Conservation (phyloP, 306 rosid species). For the Vigna reflexopilosa region DNA sequence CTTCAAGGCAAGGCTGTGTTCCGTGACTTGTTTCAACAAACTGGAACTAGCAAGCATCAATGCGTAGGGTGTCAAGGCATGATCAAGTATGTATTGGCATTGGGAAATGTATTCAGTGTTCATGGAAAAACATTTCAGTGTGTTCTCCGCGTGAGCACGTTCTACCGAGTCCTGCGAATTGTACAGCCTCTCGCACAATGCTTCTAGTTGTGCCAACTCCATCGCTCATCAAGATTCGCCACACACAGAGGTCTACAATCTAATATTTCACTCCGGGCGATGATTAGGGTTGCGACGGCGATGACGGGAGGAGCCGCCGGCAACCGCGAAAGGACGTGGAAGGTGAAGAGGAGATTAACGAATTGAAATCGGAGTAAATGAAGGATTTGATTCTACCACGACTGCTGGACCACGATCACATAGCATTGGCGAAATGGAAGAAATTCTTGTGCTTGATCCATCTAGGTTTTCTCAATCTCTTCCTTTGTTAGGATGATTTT, state of each 20-base stretch:
- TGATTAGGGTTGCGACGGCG: constrained; percentile 24
- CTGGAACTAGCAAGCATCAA: constrained; percentile 70
- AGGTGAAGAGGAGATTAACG: constrained; percentile 12
- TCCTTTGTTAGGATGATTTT: constrained; percentile 20
- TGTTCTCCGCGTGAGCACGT: constrained; percentile 68
- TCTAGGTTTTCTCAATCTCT: constrained; percentile 54
- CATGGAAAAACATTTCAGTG: constrained; percentile 61
- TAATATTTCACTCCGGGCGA: background rate
- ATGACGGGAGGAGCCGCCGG: constrained; percentile 33
- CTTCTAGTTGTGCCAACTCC: constrained; percentile 69
- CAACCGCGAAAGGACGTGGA: constrained; percentile 21
- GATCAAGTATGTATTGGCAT: constrained; percentile 68
- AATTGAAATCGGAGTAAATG: constrained; percentile 29
- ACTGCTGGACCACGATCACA: constrained; percentile 19
- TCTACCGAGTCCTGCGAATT: constrained; percentile 71
- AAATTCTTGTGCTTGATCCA: constrained; percentile 38
- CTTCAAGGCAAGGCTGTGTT: constrained; percentile 60
- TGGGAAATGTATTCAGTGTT: constrained; percentile 66
- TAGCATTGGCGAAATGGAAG: constrained; percentile 34
- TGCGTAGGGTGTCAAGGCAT: constrained; percentile 66
- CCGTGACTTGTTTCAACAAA: constrained; percentile 68
- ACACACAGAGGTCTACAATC: background rate
- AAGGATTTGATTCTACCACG: constrained; percentile 2
- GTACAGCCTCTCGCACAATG: constrained; percentile 66
- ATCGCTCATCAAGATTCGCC: constrained; percentile 11